Evolutionary conservation across 306 rosid species (phyloP).

Genomic region (Inga leiocalycina): DNA sequence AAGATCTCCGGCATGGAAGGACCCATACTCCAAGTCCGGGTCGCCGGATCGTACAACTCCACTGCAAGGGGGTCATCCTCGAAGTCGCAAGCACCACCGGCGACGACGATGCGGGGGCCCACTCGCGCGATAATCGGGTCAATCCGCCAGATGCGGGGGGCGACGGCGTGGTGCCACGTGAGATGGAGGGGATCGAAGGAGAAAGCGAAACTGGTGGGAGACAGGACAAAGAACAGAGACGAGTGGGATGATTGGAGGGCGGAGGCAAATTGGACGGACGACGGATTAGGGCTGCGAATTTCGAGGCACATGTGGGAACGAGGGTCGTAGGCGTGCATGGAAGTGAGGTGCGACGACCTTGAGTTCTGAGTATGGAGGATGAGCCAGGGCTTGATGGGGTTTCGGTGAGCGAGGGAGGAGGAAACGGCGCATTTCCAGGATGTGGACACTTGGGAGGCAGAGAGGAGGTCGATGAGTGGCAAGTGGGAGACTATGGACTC

Average conservation of each 20-base stretch:
- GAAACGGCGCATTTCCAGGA: conserved; percentile 57
- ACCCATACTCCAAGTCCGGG: conserved; percentile 46
- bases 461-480: conserved; percentile 56
- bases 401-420: conserved; percentile 53
- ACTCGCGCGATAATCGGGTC: conserved; percentile 63
- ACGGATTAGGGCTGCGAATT: conserved; percentile 22
- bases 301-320: conserved; percentile 55
- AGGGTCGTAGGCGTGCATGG: conserved; percentile 66
- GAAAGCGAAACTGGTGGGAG: conserved; percentile 53
- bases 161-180: conserved; percentile 41
- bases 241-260: conserved; percentile 64
- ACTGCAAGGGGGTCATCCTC: conserved; percentile 63
- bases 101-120: conserved; percentile 36
- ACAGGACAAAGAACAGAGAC: conserved; percentile 51
- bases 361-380: conserved; percentile 47
- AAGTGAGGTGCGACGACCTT: conserved; percentile 41
- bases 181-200: conserved; percentile 58
- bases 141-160: conserved; percentile 51
- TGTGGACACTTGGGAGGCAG: conserved; percentile 55
- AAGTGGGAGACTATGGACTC: conserved; percentile 58
- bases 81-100: too few relatives aligned
- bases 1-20: conserved; percentile 55
- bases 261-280: conserved; percentile 30
- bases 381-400: conserved; percentile 67
- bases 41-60: conserved; percentile 46